These are phyloP conservation scores for Calycina herbarum DNA, from an alignment of 2,329 filamentous ascomycete genomes.

Conservation along the genomic window DNA sequence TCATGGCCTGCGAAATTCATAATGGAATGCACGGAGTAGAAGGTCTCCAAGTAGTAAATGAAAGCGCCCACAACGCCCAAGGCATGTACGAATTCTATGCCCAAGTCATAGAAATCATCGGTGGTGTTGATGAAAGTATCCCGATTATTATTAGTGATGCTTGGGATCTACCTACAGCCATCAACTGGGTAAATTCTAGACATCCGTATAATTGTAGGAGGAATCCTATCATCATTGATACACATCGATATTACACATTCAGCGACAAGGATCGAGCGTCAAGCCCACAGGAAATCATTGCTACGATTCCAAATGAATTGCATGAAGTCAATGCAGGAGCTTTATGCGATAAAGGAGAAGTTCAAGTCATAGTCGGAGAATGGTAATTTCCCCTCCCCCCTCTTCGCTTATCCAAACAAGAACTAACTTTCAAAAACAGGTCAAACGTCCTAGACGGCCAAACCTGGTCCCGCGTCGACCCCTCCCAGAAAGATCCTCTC, in stretches of 20 bases:
- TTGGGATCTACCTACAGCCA: constrained; percentile 50
- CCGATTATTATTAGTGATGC: constrained; percentile 59
- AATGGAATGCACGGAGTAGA: constrained; percentile 43
- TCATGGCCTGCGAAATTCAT: constrained; percentile 50
- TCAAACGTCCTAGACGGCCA: constrained; percentile 55
- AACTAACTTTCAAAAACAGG: constrained; percentile 2
- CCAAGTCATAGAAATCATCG: constrained; percentile 47
- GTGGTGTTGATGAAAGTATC: constrained; percentile 48
- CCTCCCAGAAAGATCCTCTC: constrained; percentile 45
- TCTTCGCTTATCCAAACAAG: not conserved
- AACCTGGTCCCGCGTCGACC: constrained; percentile 48
- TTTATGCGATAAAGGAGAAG: constrained; percentile 49
- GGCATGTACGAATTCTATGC: constrained; percentile 60
- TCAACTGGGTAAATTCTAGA: constrained; percentile 47
- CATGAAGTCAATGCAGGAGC: constrained; percentile 47
- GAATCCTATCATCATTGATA: constrained; percentile 56
- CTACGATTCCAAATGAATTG: constrained; percentile 46
- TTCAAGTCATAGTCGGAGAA: constrained; percentile 55
- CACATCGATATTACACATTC: constrained; percentile 60
- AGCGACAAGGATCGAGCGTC: constrained; percentile 51
- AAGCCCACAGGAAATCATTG: constrained; percentile 52
- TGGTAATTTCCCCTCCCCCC: constrained; percentile 39
- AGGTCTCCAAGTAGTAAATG: constrained; percentile 60
- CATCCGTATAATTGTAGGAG: constrained; percentile 35
- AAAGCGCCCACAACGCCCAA: constrained; percentile 50